Base-by-base conservation (phyloP, 805 yeast genomes). In the Maudiozyma bulderi region DNA sequence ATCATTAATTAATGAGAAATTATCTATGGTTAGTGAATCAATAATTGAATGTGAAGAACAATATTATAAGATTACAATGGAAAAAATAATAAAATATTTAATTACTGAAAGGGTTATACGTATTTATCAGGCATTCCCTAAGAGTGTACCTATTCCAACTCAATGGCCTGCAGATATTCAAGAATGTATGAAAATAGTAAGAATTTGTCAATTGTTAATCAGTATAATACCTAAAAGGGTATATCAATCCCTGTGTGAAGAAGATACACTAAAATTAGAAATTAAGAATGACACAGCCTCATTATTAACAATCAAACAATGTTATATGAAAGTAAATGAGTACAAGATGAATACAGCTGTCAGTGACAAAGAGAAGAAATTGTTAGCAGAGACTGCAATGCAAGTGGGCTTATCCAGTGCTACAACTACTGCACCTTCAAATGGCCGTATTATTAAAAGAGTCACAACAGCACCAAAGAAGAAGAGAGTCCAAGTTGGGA, bases 401-500 rank as follows among this genome's bases (percentile, higher is more conserved):
- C 53, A 49, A 55, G 55, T 57, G 50, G 67, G 70, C 40, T 33
- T 61, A 39, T 44, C 32, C 8, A 52, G 45, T 46, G 50, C 62
- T 40, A 50, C 47, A 30, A 47, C 45, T 41, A 38, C 53, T 14
- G 48, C 61, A 8, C 50, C 58, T 3, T 8, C 28, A 7, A 29
- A 39, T 11, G 26, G 26, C 9, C 11, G 26, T n/a, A 28, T 39
- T 13, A 11, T n/a, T 20, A 39, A 35, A 4, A 20, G 26, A 20
- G 26, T 56, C 0, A 66, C 58, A 20, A 20, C 26, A 20, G 26
- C 4, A 20, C 26, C 26, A 20, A 20, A 20, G 26, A 20, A 20
- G 43, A 73, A 67, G 57, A 66, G 63, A 50, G 79, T 78, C 2
- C 78, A 77, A 1, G 69, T 71, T 1, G 83, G 83, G 1, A 77